Percentiles rank a stretch among this genome's conserved stretches.
Conservation (phyloP, 768 basidiomycete genomes). For the Mycena floridula region DNA sequence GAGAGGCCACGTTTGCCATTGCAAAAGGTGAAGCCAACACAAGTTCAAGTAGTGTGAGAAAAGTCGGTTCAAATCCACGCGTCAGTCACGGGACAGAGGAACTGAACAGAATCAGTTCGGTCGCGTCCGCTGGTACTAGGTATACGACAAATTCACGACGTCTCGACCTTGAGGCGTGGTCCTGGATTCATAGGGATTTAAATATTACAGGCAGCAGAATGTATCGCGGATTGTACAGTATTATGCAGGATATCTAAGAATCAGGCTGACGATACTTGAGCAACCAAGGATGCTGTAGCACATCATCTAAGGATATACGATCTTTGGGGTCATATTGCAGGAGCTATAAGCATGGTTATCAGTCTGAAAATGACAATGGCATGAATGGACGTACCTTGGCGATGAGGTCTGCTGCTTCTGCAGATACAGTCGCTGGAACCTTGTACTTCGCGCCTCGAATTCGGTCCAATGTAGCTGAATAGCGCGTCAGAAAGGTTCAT, state of each 20-base stretch:
- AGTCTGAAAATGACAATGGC: background rate
- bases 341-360: conserved; percentile 51
- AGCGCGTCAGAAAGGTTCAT: background rate
- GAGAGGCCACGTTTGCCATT: conserved; percentile 45
- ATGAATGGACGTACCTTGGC: conserved; percentile 23
- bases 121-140: too few relatives aligned
- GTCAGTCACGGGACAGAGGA: too few relatives aligned
- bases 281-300: conserved; percentile 85
- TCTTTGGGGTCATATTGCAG: conserved; percentile 77
- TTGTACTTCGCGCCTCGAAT: conserved; percentile 57
- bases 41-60: too few relatives aligned
- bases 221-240: too few relatives aligned
- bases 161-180: too few relatives aligned
- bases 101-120: too few relatives aligned
- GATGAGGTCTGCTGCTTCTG: conserved; percentile 42
- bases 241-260: too few relatives aligned
- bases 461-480: conserved; percentile 56
- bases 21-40: background rate
- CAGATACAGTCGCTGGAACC: conserved; percentile 32
- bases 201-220: too few relatives aligned
- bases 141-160: too few relatives aligned
- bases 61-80: too few relatives aligned
- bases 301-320: conserved; percentile 69
- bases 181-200: too few relatives aligned
- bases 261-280: conserved; percentile 57